Conservation (phyloP, 768 basidiomycete species). For the Sporobolomyces phaffii region DNA sequence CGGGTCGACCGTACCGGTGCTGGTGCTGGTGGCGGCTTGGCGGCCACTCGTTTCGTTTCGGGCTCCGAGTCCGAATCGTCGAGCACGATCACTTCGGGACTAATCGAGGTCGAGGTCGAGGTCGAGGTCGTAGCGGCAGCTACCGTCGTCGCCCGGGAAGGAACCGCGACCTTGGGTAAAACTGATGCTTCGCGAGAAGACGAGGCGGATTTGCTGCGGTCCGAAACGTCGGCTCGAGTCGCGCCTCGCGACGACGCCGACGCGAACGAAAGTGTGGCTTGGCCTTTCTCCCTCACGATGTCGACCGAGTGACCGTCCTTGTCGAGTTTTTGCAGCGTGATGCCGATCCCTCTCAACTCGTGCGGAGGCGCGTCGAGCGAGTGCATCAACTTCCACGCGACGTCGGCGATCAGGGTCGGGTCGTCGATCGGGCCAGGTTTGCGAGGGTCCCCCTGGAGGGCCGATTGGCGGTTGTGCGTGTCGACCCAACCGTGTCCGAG, state of each 20-base stretch:
- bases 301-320: constrained; percentile 23
- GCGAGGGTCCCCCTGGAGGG: constrained; percentile 50
- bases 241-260: background rate
- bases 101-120: background rate
- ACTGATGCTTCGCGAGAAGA: background rate
- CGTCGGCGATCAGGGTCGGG: constrained; percentile 62
- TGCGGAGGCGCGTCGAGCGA: constrained; percentile 70
- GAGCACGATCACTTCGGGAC: constrained; percentile 14
- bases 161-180: no score
- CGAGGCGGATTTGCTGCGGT: no score
- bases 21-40: no score
- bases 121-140: no score
- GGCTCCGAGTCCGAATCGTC: constrained; percentile 21
- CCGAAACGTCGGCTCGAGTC: no score
- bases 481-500: constrained; percentile 84
- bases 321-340: constrained; percentile 86
- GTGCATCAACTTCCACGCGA: constrained; percentile 68
- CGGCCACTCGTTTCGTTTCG: background rate
- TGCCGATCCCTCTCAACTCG: constrained; percentile 85
- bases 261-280: constrained; percentile 26
- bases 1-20: no score
- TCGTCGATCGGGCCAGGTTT: constrained; percentile 60
- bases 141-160: no score
- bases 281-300: constrained; percentile 24
- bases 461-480: constrained; percentile 64